Base-by-base conservation (phyloP, 148 eudicot genomes). In the Vaccinium corymbosum region DNA sequence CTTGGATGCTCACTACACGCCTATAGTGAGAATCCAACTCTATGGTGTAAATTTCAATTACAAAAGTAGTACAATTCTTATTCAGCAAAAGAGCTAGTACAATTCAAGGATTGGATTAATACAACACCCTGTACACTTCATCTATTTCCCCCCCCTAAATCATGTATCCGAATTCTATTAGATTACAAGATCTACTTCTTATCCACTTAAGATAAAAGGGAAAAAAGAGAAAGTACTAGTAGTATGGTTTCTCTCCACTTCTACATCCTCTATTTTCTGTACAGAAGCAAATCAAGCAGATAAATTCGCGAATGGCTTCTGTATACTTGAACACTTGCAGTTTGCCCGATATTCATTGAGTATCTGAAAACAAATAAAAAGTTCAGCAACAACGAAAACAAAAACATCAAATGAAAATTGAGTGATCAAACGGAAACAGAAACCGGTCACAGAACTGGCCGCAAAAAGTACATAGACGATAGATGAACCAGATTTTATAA, bases 341-440 rank as follows among this genome's bases (percentile, higher is more conserved):
- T 85, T 95, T 49, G 94, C 92, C 25, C 95, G 93, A 55, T 29
- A 83, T 81, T 92, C 94, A 11, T 83, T 90, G n/a, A 95, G 83
- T 22, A 66, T 86, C 98, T 95, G 92, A 84, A 86, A 61, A 78
- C 48, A 20, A 59, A 16, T 7, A 68, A 81, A 80, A 9, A 61
- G 29, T 50, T 12, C 38, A n/a, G 25, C 22, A 4, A 38, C 13
- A 6, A 48, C 4, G 55, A 27, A 6, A 49, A 46, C 20, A 6
- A 51, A 38, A 52, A 5, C 22, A 55, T 10, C 14, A 1, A 66
- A 57, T 14, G 22, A 20, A 25, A 14, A 72, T 19, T 32, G 35
- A 51, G n/a, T 6, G 7, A 57, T 10, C 8, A 3, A 14, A 35
- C 19, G 19, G 38, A 68, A 17, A 68, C 42, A 66, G 6, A 66